Percentiles rank a stretch among this genome's conserved stretches.
phyloP scores from a whole-genome alignment of 2,329 filamentous ascomycete genomes.

The Xylariaceae sp. region DNA sequence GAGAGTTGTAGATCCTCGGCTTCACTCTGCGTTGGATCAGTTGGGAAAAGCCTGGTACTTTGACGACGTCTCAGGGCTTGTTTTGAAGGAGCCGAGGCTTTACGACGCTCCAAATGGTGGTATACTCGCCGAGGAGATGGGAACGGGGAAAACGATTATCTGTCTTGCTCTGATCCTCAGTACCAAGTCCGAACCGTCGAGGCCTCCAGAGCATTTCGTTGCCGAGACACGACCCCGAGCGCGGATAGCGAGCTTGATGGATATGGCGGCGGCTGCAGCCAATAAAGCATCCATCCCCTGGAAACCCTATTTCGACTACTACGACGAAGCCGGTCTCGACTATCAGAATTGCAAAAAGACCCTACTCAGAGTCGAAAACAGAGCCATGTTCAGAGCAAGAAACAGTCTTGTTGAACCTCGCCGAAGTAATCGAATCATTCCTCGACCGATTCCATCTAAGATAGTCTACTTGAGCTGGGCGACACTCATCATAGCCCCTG shows the following conservation, averaged over 20 bases:
- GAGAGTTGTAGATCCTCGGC: slow-evolving; percentile 68
- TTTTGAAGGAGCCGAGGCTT: slow-evolving; percentile 63
- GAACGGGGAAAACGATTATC: slow-evolving; percentile 83
- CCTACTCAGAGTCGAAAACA: slow-evolving; percentile 50
- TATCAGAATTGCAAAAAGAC: slow-evolving; percentile 54
- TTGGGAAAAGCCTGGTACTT: slow-evolving; percentile 65
- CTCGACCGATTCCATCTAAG: slow-evolving; percentile 33
- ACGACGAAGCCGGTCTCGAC: slow-evolving; percentile 46
- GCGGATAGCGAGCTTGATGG: slow-evolving; percentile 59
- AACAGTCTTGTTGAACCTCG: slow-evolving; percentile 41
- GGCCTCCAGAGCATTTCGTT: slow-evolving; percentile 60
- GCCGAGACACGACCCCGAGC: slow-evolving; percentile 37
- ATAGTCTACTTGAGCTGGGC: slow-evolving; percentile 63
- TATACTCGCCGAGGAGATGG: slow-evolving; percentile 79
- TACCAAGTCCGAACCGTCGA: slow-evolving; percentile 65
- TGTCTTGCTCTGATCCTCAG: slow-evolving; percentile 75
- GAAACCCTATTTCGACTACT: slow-evolving; percentile 60
- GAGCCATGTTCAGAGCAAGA: slow-evolving; percentile 55
- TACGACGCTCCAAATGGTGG: slow-evolving; percentile 77
- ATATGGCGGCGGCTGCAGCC: slow-evolving; percentile 72
- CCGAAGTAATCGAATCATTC: slow-evolving; percentile 37
- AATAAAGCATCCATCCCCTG: slow-evolving; percentile 69
- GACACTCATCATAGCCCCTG: slow-evolving; percentile 77
- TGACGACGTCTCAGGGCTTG: slow-evolving; percentile 60
- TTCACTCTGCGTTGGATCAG: slow-evolving; percentile 60